Evolutionary conservation across 148 eudicot species (phyloP).

Genomic region (Gaultheria prostrata): DNA sequence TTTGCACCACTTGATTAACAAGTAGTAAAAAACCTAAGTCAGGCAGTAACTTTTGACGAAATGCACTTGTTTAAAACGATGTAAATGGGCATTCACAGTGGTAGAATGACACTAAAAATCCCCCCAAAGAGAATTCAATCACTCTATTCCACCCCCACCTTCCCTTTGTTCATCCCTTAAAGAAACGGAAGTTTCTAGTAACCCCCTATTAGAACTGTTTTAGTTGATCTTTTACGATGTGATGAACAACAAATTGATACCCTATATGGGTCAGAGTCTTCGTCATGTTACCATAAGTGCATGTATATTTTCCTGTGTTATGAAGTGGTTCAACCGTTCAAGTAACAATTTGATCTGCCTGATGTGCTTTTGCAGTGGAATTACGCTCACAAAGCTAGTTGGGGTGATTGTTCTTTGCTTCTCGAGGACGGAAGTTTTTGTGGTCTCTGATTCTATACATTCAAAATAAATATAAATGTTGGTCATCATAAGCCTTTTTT

Average conservation of each 20-base stretch:
- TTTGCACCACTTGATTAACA: background rate
- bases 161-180: background rate
- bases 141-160: background rate
- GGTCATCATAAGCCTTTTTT: background rate
- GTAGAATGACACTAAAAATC: background rate
- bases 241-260: background rate
- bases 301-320: background rate
- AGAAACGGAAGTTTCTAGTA: background rate
- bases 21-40: background rate
- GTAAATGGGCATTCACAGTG: background rate
- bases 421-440: constrained; percentile 91
- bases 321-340: background rate
- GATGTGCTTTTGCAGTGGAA: constrained; percentile 68
- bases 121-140: background rate
- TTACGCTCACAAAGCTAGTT: constrained; percentile 91
- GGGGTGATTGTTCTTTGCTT: constrained; percentile 95
- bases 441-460: constrained; percentile 48
- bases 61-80: background rate
- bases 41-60: background rate
- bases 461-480: background rate
- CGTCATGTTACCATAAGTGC: background rate
- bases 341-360: background rate
- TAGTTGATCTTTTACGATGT: background rate
- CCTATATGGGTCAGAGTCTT: background rate
- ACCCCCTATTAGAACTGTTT: background rate